Conservation (phyloP, 768 basidiomycete species). For the Panaeolus papilionaceus region DNA sequence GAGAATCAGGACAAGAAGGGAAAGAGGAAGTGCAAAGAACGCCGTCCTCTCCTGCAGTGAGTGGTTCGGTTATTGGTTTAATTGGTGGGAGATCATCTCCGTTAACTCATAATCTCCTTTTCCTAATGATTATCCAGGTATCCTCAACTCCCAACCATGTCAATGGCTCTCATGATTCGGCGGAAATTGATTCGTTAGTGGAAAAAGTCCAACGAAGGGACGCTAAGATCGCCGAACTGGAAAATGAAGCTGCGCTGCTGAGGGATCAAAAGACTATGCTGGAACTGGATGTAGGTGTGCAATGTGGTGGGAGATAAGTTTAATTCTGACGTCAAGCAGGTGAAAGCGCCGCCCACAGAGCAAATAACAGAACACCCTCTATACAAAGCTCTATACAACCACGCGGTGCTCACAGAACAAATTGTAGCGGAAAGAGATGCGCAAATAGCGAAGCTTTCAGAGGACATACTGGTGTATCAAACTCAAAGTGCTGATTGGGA, state of each 20-base stretch:
- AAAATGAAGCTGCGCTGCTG: conserved; percentile 50
- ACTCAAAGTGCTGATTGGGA: conserved; percentile 52
- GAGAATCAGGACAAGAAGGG: conserved; percentile 38
- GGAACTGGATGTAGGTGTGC: conserved; percentile 49
- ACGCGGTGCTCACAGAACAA: conserved; percentile 54
- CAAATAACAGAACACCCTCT: conserved; percentile 51
- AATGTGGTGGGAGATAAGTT: not conserved
- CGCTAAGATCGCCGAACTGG: conserved; percentile 53
- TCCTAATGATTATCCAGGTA: conserved; percentile 57
- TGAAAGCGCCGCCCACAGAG: conserved; percentile 50
- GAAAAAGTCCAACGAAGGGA: conserved; percentile 52
- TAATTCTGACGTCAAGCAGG: conserved; percentile 33
- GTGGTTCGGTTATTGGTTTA: conserved; percentile 59
- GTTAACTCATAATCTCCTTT: conserved; percentile 44
- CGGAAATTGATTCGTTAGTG: conserved; percentile 44
- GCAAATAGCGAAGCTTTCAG: conserved; percentile 47
- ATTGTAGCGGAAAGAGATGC: conserved; percentile 44
- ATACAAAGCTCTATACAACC: conserved; percentile 64
- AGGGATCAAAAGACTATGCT: conserved; percentile 50
- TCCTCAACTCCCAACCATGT: conserved; percentile 34
- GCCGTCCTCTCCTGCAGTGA: conserved; percentile 75
- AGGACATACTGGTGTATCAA: conserved; percentile 48
- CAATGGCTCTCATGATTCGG: conserved; percentile 45
- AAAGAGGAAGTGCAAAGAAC: conserved; percentile 55
- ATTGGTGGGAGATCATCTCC: conserved; percentile 65